Evolutionary conservation across 352 stramenopile genomes (phyloP), one percentile per base, ranked within the genome.

Genomic region (Phytophthora syringae): DNA sequence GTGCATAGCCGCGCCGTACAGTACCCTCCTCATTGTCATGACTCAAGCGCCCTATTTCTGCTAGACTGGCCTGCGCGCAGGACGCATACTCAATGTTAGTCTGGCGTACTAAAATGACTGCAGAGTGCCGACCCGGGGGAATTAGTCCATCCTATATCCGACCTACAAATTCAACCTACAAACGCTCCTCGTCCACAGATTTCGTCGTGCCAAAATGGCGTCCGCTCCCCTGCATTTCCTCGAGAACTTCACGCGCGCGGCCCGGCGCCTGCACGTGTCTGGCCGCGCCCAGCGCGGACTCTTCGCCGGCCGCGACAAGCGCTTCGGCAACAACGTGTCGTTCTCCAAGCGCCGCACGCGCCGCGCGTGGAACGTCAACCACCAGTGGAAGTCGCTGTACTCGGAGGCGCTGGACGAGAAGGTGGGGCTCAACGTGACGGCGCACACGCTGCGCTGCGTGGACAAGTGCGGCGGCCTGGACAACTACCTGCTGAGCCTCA

Each of bases 381-480:
- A 97, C 71, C 88, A 96, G 64, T 92, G 78, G 74, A 96, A 96
- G 76, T 64, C 79, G 36, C 54, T 96, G 58, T 96, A 94, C 82
- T 93, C 81, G 49, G 92, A 98, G 74, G 81, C 92, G 36, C 76
- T 98, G 66, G 92, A 98, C 72, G 92, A 97, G 78, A 97, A 96
- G 81, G 77, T 98, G 37, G 78, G 70, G 5, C 95, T 98, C 44
- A 97, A 98, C 72, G 76, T 98, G 27, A 98, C 95, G 43, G 88
- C 95, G 7, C 84, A 93, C 67, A 95, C 95, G 30, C 68, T 98
- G 66, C 85, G 94, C 11, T 97, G 84, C 52, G 93, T 98, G 61
- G 95, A 98, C 82, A 98, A 98, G 76, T 77, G 70, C 28, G 95
- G 95, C 36, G 94, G 94, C 7, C 80, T 98, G 60, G 95, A 98